These are phyloP conservation scores for Kodamaea neixiangensis DNA, from an alignment of 805 yeast genomes.

Conservation along the genomic window DNA sequence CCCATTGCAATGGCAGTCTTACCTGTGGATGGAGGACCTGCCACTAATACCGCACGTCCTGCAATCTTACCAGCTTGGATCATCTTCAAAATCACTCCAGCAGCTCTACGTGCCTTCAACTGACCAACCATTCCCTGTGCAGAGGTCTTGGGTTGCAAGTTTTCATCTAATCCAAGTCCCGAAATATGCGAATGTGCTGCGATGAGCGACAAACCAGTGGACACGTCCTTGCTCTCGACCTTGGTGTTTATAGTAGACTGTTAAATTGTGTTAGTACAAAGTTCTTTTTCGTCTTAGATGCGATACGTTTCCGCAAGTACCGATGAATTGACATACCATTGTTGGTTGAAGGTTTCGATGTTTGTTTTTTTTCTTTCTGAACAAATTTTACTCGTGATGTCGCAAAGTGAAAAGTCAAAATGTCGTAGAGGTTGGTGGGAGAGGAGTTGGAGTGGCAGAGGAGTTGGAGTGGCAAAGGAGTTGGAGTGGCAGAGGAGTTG, in stretches of 20 bases:
- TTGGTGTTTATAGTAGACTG: constrained; percentile 32
- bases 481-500: no score
- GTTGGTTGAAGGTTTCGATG: background rate
- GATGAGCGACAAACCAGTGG: constrained; percentile 62
- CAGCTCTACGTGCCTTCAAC: constrained; percentile 90
- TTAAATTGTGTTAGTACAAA: constrained; percentile 12
- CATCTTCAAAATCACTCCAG: constrained; percentile 91
- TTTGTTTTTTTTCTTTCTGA: background rate
- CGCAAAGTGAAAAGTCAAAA: background rate
- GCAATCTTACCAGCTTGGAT: constrained; percentile 93
- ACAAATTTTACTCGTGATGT: background rate
- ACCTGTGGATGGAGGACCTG: constrained; percentile 99
- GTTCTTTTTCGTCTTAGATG: background rate
- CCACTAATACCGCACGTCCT: constrained; percentile 91
- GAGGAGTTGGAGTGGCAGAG: background rate
- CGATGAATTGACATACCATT: constrained; percentile 11
- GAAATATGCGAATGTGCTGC: constrained; percentile 99
- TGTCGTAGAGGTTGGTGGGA: background rate
- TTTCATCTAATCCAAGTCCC: constrained; percentile 95
- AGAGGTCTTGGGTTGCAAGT: constrained; percentile 72
- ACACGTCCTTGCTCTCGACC: constrained; percentile 32
- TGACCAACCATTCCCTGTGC: constrained; percentile 99
- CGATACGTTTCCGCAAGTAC: background rate
- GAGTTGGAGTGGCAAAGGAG: background rate
- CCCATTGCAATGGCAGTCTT: constrained; percentile 99